A percentile compares a stretch with the other conserved stretches of the same genome.
Evolutionary conservation across 1,139 yeast genomes (phyloP).

Genomic region (Saccharomyces hybrid): DNA sequence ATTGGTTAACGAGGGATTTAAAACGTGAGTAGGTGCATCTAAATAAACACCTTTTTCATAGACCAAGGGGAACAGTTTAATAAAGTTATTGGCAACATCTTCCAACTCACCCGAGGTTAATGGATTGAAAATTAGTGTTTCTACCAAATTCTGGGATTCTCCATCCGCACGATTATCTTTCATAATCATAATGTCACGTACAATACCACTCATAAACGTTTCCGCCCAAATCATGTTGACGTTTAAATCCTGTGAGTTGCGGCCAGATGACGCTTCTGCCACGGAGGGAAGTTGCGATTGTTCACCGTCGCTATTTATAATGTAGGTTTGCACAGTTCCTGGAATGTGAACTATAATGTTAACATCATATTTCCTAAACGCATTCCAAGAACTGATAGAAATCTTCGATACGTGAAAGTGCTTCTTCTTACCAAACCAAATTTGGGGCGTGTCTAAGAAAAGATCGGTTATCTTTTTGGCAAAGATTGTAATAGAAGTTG

Average conservation of each 20-base stretch:
- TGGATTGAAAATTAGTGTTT: conserved; percentile 62
- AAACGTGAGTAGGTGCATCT: conserved; percentile 52
- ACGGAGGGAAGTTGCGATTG: conserved; percentile 23
- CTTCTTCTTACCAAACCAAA: conserved; percentile 67
- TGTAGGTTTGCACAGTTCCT: conserved; percentile 74
- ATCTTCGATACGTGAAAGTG: conserved; percentile 74
- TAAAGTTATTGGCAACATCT: conserved; percentile 32
- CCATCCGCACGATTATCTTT: conserved; percentile 66
- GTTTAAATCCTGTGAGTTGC: conserved; percentile 21
- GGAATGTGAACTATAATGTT: conserved; percentile 69
- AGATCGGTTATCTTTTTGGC: conserved; percentile 67
- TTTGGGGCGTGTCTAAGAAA: conserved; percentile 55
- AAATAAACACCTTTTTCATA: conserved; percentile 53
- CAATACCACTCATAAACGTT: conserved; percentile 69
- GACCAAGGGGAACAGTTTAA: conserved; percentile 53
- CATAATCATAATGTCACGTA: conserved; percentile 64
- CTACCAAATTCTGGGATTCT: conserved; percentile 54
- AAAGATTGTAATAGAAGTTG: conserved; percentile 66
- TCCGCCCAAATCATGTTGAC: conserved; percentile 64
- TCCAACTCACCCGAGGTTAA: conserved; percentile 45
- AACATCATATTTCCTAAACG: conserved; percentile 70
- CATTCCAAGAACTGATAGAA: conserved; percentile 60
- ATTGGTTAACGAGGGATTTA: conserved; percentile 56
- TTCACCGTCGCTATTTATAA: conserved; percentile 49
- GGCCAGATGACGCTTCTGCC: neutral